phyloP scores from a whole-genome alignment of 352 stramenopile species.

The Phytopythium montanum region DNA sequence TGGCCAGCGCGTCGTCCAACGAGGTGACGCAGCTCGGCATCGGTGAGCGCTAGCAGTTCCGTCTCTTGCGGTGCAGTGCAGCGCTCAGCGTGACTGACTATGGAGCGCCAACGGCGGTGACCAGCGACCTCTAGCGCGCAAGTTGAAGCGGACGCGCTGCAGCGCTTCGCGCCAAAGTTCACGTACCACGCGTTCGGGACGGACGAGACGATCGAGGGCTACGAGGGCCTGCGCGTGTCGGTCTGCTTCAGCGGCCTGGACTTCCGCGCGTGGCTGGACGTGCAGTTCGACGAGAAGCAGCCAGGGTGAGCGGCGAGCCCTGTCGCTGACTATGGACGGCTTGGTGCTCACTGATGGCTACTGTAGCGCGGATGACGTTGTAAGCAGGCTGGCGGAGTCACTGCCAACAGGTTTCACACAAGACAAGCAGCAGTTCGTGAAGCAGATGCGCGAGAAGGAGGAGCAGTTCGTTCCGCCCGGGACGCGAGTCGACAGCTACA shows the following conservation, averaged over 20 bases:
- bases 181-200: slow-evolving; percentile 83
- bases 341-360: neutral
- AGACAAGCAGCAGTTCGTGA: slow-evolving; percentile 37
- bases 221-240: slow-evolving; percentile 47
- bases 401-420: slow-evolving; percentile 38
- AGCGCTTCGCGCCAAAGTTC: slow-evolving; percentile 64
- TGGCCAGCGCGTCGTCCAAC: slow-evolving; percentile 35
- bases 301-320: slow-evolving; percentile 20
- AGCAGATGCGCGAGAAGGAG: slow-evolving; percentile 12
- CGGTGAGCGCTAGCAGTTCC: slow-evolving; percentile 17
- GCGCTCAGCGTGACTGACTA: neutral
- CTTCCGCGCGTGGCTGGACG: slow-evolving; percentile 53
- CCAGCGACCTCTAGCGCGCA: slow-evolving; percentile 37
- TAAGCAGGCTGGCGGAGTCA: slow-evolving; percentile 41
- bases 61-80: neutral
- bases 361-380: slow-evolving; percentile 46
- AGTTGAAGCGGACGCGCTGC: slow-evolving; percentile 34
- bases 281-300: slow-evolving; percentile 52
- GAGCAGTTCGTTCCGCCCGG: slow-evolving; percentile 43
- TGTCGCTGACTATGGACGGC: neutral
- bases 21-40: slow-evolving; percentile 55
- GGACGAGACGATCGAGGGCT: slow-evolving; percentile 66
- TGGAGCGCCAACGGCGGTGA: neutral
- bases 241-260: slow-evolving; percentile 63
- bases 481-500: slow-evolving; percentile 36